Base-by-base conservation (phyloP, 2,329 filamentous ascomycete species). In the Diaporthe ampelina region DNA sequence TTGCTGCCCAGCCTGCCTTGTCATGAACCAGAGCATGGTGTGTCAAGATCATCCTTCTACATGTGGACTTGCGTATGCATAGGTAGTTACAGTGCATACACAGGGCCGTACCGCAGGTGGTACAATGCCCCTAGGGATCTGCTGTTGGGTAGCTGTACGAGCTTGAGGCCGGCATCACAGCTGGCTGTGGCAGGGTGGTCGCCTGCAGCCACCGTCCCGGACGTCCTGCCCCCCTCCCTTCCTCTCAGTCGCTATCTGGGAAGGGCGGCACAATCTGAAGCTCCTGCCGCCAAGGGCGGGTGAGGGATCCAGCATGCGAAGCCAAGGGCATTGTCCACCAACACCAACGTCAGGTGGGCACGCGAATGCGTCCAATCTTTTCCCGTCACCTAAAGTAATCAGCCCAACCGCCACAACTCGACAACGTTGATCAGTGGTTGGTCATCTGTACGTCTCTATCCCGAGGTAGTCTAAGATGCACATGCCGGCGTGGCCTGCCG, bases 181-280 rank as follows among this genome's bases (percentile, higher is more conserved):
- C 17, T 17, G 40, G 15, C 40, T 43, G 40, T 43, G 40, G 15
- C 17, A 43, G 40, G 48, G 37, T 71, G 74, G 58, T 56, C 52
- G 63, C 26, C 70, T 74, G 74, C 74, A 75, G 74, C 71, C 65
- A 63, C 74, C 32, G 58, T 50, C 71, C 35, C 35, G 74, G 43
- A 48, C 15, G 43, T 35, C 65, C 48, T 71, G 29, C 29, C 15
- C 35, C 57, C 63, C 54, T 40, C 57, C 57, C 29, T 32, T 32
- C 29, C 29, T 32, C 29, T 68, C 50, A 26, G 68, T 75, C 74
- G 67, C 52, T 54, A 56, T 61, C 54, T 72, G 68, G 29, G 50
- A 40, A 37, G 50, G 17, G 50, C 40, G 40, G 43, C 32, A 32
- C 50, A 26, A 17, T 26, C 35, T 54, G 48, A 35, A 61, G 61